Evolutionary conservation across 2,329 filamentous ascomycete genomes (phyloP).

Genomic region (Paramyrothecium roridum): DNA sequence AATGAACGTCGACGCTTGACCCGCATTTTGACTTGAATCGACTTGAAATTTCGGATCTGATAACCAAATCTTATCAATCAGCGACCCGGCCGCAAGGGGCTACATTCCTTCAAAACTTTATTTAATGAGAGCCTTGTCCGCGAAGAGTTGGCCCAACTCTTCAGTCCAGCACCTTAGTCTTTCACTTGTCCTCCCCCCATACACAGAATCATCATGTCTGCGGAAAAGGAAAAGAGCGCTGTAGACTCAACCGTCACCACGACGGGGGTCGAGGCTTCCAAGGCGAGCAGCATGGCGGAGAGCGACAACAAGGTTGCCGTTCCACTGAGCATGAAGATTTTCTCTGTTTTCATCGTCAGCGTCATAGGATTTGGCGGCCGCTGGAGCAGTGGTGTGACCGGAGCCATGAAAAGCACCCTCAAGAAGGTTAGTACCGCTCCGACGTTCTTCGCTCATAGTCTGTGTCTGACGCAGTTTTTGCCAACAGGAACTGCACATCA

Average conservation of each 20-base stretch:
- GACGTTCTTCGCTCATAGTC: accelerated
- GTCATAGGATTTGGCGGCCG: constrained; percentile 57
- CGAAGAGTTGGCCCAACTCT: background rate
- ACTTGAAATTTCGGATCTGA: background rate
- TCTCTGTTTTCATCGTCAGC: constrained; percentile 46
- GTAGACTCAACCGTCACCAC: too few relatives aligned
- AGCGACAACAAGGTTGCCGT: constrained; percentile 16
- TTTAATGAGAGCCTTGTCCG: background rate
- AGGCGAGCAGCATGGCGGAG: constrained; percentile 4
- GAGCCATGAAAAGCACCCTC: constrained; percentile 58
- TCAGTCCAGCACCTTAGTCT: background rate
- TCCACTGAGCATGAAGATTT: constrained; percentile 24
- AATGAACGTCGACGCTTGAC: too few relatives aligned
- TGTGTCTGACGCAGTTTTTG: background rate
- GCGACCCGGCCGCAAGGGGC: background rate
- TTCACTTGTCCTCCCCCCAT: background rate
- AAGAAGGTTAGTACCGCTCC: constrained; percentile 40
- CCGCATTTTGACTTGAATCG: too few relatives aligned
- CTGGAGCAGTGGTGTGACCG: constrained; percentile 59
- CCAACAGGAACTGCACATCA: constrained; percentile 48
- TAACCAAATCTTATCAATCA: background rate
- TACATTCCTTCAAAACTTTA: background rate
- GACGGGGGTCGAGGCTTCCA: background rate
- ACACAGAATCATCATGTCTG: background rate
- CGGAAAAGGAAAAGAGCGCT: background rate